phyloP scores from a whole-genome alignment of 2,329 filamentous ascomycete species.

The Epichloe coenophiala region DNA sequence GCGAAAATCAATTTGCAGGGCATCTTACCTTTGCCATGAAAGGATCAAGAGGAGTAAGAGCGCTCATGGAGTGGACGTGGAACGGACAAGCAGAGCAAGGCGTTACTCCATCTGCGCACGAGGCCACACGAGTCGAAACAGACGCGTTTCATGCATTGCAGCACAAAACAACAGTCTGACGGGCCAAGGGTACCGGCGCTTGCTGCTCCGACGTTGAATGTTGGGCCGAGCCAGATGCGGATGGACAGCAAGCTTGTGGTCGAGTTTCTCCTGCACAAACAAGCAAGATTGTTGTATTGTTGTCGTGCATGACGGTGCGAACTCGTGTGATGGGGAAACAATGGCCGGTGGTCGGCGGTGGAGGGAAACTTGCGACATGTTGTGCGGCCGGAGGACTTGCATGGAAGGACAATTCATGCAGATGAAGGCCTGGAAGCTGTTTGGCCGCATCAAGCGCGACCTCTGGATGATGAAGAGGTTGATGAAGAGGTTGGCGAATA shows the following conservation, averaged over 20 bases:
- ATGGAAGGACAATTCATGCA: not conserved
- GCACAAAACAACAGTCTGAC: not conserved
- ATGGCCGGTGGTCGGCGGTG: not conserved
- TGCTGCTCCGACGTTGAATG: slow-evolving; percentile 1
- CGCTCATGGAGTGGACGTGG: not conserved
- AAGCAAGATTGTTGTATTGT: not conserved
- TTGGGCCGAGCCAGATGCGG: not conserved
- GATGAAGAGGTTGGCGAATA: too few relatives aligned
- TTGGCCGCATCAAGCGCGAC: not conserved
- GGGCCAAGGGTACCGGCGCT: not conserved
- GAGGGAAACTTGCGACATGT: not conserved
- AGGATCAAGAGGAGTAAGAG: not conserved
- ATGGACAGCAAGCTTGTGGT: not conserved
- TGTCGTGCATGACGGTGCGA: not conserved
- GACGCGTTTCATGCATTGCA: not conserved
- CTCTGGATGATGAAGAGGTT: too few relatives aligned
- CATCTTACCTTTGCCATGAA: too few relatives aligned
- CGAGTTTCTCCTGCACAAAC: not conserved
- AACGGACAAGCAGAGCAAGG: too few relatives aligned
- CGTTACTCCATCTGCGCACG: not conserved
- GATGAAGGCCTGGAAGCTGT: not conserved
- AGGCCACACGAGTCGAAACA: not conserved
- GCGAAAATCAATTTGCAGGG: too few relatives aligned
- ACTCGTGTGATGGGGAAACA: not conserved
- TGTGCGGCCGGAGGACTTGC: too few relatives aligned